These are phyloP conservation scores for Chromosphaera perkinsii DNA, from an alignment of 208 protist species.

Conservation along the genomic window DNA sequence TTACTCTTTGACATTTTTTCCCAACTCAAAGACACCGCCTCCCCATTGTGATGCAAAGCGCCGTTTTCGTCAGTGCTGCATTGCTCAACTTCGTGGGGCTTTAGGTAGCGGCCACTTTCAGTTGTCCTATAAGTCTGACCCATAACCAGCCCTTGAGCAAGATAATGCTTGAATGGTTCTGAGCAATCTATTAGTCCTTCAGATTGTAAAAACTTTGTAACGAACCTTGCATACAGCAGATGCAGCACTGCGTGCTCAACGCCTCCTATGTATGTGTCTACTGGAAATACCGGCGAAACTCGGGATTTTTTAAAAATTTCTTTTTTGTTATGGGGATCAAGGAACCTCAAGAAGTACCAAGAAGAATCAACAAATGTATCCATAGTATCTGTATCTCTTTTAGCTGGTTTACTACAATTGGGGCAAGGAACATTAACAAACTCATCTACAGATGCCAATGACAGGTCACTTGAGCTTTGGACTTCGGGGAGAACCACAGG, in stretches of 20 bases:
- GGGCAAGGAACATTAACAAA: too few species aligned
- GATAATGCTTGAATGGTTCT: conserved; percentile 64
- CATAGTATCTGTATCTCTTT: conserved; percentile 75
- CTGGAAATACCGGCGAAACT: conserved; percentile 1
- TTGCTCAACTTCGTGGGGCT: conserved; percentile 25
- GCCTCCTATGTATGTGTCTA: conserved; percentile 75
- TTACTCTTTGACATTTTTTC: conserved; percentile 79
- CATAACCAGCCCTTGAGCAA: conserved; percentile 64
- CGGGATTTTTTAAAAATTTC: neutral
- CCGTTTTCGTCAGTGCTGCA: neutral
- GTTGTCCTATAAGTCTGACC: conserved; percentile 37
- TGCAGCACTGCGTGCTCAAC: conserved; percentile 77
- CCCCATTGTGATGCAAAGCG: neutral
- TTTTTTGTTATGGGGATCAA: conserved; percentile 51
- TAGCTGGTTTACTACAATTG: conserved; percentile 45
- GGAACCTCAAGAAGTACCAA: conserved; percentile 74
- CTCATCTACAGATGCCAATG: neutral
- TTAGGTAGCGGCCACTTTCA: conserved; percentile 31
- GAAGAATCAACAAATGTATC: conserved; percentile 78
- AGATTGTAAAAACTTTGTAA: conserved; percentile 48
- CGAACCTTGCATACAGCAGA: conserved; percentile 72
- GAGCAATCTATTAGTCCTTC: conserved; percentile 8
- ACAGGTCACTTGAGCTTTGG: neutral
- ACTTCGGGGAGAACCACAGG: conserved; percentile 55
- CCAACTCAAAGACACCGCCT: conserved; percentile 26